Evolutionary conservation across 2,329 filamentous ascomycete species (phyloP), one percentile per base, ranked within the genome.

Genomic region (Phyllosticta citribraziliensis): DNA sequence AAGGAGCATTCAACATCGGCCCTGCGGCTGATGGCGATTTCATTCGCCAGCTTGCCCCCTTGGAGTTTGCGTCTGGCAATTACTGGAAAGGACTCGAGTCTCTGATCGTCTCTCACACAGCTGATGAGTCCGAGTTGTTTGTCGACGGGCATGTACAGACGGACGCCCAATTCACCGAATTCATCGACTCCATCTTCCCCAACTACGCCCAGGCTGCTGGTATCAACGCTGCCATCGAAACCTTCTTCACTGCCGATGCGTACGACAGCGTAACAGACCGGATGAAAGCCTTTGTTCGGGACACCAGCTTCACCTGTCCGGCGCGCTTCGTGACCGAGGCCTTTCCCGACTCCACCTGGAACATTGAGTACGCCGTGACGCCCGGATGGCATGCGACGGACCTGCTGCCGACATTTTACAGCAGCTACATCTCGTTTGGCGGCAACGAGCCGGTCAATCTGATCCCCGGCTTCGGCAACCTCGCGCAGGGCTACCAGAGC

Each of bases 11-110:
- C 56, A 66, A 67, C 19, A 67, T 73, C 5, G 71, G 73, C 1
- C 73, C 72, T 19, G 66, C 69, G 25, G 67, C 71, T 24, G 74
- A 76, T 63, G 68, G 71, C 22, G 67, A 64, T 20, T 70, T 74
- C 55, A 67, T 63, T 2, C 72, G 58, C 3, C 58, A 61, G 9
- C 58, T 61, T 27, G 52, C 58, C 0, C 55, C 55, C 40, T 30
- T 61, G n/a, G 58, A 61, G 47, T 53, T 61, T 20, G 58, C 58
- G n/a, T 56, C 53, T 24, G 54, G 58, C 14, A 73, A 73, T 22
- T 74, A 69, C 55, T 73, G 68, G 66, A 71, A 74, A 55, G 63
- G 52, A n/a, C 47, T 73, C 27, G 64, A 73, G 1, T 68, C 70
- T 1, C 58, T 74, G 12, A 68, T 75, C 30, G 64, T 74, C 25